A percentile compares a stretch with the other conserved stretches of the same genome.
Evolutionary conservation across 331 rosid genomes (phyloP).

Genomic region (Erythrophleum ivorense): DNA sequence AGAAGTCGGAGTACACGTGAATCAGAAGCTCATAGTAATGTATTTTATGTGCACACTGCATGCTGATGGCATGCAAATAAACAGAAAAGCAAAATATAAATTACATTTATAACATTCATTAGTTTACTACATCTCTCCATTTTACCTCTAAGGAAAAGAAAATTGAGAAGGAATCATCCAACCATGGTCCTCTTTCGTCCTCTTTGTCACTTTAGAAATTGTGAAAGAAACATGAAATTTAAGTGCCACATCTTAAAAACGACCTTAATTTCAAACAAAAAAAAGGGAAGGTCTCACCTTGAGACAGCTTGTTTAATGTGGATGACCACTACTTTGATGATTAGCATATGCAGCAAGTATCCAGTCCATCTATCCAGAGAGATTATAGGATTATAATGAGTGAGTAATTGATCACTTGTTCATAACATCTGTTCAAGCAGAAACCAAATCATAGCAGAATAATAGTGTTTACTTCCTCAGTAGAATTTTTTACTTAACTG

Average conservation of each 20-base stretch:
- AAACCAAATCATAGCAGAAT: constrained; percentile 22
- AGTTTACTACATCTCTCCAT: not conserved
- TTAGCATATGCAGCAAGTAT: constrained; percentile 84
- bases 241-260: constrained; percentile 15
- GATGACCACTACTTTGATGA: constrained; percentile 95
- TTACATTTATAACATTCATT: constrained; percentile 13
- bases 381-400: not conserved
- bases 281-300: constrained; percentile 53
- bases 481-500: not conserved
- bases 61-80: constrained; percentile 17
- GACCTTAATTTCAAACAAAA: constrained; percentile 2
- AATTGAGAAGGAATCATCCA: constrained; percentile 52
- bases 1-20: not conserved
- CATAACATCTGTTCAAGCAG: constrained; percentile 2
- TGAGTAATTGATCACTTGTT: constrained; percentile 20
- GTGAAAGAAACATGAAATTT: not conserved
- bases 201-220: constrained; percentile 75
- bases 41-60: not conserved
- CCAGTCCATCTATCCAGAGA: constrained; percentile 68
- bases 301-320: constrained; percentile 75
- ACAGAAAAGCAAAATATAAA: not conserved
- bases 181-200: constrained; percentile 96
- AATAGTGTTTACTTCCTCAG: not conserved
- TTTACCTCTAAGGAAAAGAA: constrained; percentile 20
- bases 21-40: constrained; percentile 13